Conservation (phyloP, 441 rosid species). For the Corymbia citriodora region DNA sequence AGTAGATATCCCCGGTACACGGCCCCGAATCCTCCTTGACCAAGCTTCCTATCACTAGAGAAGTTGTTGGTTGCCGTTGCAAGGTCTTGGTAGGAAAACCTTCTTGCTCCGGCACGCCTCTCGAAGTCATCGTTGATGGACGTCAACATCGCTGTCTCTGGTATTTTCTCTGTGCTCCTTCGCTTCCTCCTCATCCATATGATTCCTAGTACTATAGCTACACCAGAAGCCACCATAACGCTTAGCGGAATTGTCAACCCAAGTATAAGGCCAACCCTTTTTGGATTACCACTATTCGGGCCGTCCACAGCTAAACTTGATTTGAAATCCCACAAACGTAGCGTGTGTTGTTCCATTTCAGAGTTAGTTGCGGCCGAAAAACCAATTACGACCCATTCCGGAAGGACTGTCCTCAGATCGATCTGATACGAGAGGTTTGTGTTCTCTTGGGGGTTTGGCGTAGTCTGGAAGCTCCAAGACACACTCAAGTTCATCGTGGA, state of each 20-base stretch:
- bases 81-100: neutral
- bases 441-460: constrained; percentile 5
- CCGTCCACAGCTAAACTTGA: constrained; percentile 17
- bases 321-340: constrained; percentile 28
- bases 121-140: constrained; percentile 1
- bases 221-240: neutral
- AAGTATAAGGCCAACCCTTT: neutral
- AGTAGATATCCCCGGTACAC: constrained; percentile 1
- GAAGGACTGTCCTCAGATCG: constrained; percentile 19
- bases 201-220: neutral
- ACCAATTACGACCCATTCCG: constrained; percentile 30
- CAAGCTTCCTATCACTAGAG: neutral
- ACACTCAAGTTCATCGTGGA: constrained; percentile 16
- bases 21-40: constrained; percentile 11
- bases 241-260: neutral
- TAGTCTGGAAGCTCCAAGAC: constrained; percentile 10
- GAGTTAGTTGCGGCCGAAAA: constrained; percentile 18
- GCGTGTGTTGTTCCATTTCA: neutral
- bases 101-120: neutral
- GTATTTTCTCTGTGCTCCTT: neutral
- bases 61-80: neutral
- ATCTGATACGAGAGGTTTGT: constrained; percentile 14
- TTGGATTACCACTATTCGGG: neutral
- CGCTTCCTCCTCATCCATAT: neutral
- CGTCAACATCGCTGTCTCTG: neutral